Percentiles rank a stretch among this genome's conserved stretches.
Evolutionary conservation across 441 rosid genomes (phyloP).

Genomic region (Omphalea diandra): DNA sequence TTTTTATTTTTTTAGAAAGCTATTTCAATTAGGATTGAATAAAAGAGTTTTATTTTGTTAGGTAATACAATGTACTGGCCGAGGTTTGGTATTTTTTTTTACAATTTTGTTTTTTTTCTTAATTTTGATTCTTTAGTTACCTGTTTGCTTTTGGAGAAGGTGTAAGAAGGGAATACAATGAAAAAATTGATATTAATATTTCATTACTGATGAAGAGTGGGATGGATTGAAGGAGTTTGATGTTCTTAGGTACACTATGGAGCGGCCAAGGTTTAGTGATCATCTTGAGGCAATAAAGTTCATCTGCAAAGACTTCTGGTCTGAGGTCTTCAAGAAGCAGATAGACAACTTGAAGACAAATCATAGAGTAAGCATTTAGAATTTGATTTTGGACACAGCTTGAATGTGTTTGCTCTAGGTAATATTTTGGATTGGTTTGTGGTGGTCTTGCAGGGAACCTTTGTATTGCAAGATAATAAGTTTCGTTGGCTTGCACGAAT

Average conservation of each 20-base stretch:
- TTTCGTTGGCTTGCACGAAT: conserved; percentile 89
- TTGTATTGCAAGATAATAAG: conserved; percentile 91
- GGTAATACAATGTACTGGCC: no score
- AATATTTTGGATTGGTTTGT: neutral
- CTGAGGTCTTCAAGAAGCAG: conserved; percentile 96
- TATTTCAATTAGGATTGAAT: no score
- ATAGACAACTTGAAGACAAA: conserved; percentile 96
- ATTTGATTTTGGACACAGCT: neutral
- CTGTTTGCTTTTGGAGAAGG: conserved; percentile 4
- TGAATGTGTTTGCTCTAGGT: neutral
- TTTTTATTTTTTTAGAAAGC: no score
- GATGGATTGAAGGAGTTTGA: neutral
- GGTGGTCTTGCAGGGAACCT: conserved; percentile 73
- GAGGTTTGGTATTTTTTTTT: no score
- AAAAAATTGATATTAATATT: no score
- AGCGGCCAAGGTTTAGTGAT: conserved; percentile 85
- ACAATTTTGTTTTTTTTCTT: no score
- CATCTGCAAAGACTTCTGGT: conserved; percentile 99
- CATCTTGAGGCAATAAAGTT: conserved; percentile 97
- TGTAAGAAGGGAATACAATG: neutral
- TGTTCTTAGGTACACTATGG: conserved; percentile 79
- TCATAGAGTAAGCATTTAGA: conserved; percentile 58
- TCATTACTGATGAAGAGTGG: no score
- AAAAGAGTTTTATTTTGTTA: no score
- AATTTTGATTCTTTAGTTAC: neutral